These are phyloP conservation scores for Plicaturopsis crispa DNA, from an alignment of 768 basidiomycete species.

Conservation along the genomic window DNA sequence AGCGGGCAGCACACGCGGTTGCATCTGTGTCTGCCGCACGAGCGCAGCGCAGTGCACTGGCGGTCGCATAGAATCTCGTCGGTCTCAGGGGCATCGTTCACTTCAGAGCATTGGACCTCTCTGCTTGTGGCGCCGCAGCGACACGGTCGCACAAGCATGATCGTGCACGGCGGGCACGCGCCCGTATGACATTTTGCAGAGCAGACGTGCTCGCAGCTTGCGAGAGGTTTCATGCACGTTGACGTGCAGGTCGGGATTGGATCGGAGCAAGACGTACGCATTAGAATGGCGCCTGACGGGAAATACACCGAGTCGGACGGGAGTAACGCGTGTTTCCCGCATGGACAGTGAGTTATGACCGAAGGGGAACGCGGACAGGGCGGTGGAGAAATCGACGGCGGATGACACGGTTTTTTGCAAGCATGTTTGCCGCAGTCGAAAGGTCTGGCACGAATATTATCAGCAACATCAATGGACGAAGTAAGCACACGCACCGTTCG, in stretches of 20 bases:
- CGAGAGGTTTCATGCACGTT: constrained; percentile 55
- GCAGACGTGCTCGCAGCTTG: constrained; percentile 72
- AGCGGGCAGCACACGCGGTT: constrained; percentile 84
- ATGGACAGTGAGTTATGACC: constrained; percentile 69
- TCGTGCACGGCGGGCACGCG: constrained; percentile 72
- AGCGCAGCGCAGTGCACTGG: constrained; percentile 68
- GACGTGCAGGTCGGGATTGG: constrained; percentile 77
- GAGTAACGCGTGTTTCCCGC: constrained; percentile 58
- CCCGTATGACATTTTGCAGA: constrained; percentile 64
- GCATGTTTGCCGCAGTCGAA: constrained; percentile 76
- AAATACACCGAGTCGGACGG: constrained; percentile 21
- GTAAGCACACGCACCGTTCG: constrained; percentile 32
- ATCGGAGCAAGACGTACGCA: constrained; percentile 52
- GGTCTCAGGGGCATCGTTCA: constrained; percentile 25
- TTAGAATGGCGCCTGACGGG: constrained; percentile 26
- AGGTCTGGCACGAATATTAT: constrained; percentile 26
- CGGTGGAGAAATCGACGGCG: constrained; percentile 48
- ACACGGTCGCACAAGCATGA: constrained; percentile 69
- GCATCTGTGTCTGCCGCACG: constrained; percentile 87
- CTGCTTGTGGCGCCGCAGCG: constrained; percentile 72
- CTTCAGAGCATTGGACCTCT: constrained; percentile 42
- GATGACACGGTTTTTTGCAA: constrained; percentile 74
- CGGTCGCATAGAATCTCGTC: constrained; percentile 73
- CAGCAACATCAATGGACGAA: constrained; percentile 1
- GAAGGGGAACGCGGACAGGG: constrained; percentile 71